Conservation (phyloP, 169 alveolate genomes). For the Plasmodium falciparum region DNA sequence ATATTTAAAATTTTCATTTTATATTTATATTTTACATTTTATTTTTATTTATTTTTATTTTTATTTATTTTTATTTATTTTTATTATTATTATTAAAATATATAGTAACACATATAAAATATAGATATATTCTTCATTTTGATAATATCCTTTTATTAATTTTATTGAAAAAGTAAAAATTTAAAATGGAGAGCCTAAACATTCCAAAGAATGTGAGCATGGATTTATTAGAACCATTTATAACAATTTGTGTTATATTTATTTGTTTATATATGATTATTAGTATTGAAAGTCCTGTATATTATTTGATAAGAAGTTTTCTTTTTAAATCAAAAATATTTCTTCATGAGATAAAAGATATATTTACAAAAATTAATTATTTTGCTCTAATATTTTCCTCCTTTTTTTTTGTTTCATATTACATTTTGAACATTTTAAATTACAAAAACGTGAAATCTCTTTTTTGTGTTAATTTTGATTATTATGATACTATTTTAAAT, state of each 20-base stretch:
- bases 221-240: slow-evolving; percentile 51
- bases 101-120: not conserved
- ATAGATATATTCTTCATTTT: not conserved
- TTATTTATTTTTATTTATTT: slow-evolving; percentile 1
- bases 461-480: slow-evolving; percentile 59
- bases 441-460: slow-evolving; percentile 26
- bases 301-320: slow-evolving; percentile 30
- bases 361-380: slow-evolving; percentile 57
- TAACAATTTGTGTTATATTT: slow-evolving; percentile 57
- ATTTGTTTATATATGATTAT: slow-evolving; percentile 59
- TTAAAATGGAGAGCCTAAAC: slow-evolving; percentile 38
- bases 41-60: not conserved
- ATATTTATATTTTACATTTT: not conserved
- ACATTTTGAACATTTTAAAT: slow-evolving; percentile 36
- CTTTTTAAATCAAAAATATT: slow-evolving; percentile 35
- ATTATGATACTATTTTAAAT: slow-evolving; percentile 40
- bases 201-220: slow-evolving; percentile 6
- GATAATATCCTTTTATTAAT: not conserved
- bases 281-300: slow-evolving; percentile 52
- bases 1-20: not conserved
- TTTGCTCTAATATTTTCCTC: slow-evolving; percentile 66
- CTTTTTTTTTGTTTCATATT: slow-evolving; percentile 55
- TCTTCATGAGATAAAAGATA: slow-evolving; percentile 50
- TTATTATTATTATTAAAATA: not conserved
- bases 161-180: not conserved